Percentiles rank a stretch among this genome's conserved stretches.
phyloP scores from a whole-genome alignment of 352 stramenopile species.

The Pythium brachiatum region DNA sequence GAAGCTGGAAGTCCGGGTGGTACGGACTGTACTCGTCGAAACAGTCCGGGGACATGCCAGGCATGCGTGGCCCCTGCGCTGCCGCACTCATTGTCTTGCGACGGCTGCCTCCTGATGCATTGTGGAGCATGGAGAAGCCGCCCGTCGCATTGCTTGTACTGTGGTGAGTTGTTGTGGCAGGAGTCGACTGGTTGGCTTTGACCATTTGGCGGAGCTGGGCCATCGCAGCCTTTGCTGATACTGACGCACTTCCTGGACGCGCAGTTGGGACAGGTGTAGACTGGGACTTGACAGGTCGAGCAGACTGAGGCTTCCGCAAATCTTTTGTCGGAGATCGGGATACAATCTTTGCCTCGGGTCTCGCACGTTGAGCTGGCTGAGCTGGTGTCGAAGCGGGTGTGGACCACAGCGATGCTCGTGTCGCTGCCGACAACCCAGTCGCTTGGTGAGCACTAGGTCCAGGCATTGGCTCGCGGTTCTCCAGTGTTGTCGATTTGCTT shows the following conservation, averaged over 20 bases:
- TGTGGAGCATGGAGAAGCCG: slow-evolving; percentile 16
- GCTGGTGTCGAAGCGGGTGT: not conserved
- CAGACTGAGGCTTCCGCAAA: not conserved
- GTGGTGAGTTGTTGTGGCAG: slow-evolving; percentile 4
- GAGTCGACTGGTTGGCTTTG: slow-evolving; percentile 11
- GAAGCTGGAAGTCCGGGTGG: slow-evolving; percentile 54
- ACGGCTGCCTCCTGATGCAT: slow-evolving; percentile 5
- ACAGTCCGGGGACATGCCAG: slow-evolving; percentile 34
- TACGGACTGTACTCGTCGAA: slow-evolving; percentile 85
- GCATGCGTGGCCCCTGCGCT: not conserved
- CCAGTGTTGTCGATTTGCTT: no score
- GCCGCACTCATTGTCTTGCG: slow-evolving; percentile 8
- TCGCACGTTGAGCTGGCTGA: not conserved
- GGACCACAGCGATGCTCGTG: slow-evolving; percentile 16
- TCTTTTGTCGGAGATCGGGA: not conserved
- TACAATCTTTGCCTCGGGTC: not conserved
- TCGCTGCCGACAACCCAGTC: not conserved
- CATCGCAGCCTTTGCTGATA: slow-evolving; percentile 16
- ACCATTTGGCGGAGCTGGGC: slow-evolving; percentile 20
- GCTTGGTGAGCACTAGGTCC: not conserved
- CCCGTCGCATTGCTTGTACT: not conserved
- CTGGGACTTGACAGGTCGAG: not conserved
- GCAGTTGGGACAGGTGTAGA: not conserved
- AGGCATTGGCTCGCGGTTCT: not conserved
- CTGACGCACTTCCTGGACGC: not conserved